These are phyloP conservation scores for Collybiopsis luxurians DNA, from an alignment of 768 basidiomycete genomes.

Conservation along the genomic window DNA sequence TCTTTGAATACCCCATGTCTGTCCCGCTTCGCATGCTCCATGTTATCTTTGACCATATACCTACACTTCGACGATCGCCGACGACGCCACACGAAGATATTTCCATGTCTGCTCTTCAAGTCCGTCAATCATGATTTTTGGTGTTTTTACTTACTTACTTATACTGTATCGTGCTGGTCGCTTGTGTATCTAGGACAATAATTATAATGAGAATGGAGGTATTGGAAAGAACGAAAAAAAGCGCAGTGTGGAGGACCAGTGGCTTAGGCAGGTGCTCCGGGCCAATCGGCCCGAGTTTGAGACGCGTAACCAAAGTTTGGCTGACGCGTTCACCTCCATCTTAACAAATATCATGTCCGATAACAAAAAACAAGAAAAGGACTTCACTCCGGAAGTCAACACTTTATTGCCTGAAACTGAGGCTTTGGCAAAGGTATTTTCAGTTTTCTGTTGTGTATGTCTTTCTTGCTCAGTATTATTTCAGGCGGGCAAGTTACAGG, in stretches of 20 bases:
- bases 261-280: constrained; percentile 43
- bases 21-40: constrained; percentile 42
- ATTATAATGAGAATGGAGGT: not conserved
- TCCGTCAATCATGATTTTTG: constrained; percentile 45
- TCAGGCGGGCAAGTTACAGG: constrained; percentile 79
- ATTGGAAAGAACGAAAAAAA: constrained; percentile 1
- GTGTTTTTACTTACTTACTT: constrained; percentile 30
- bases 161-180: constrained; percentile 22
- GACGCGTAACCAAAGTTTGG: constrained; percentile 54
- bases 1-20: constrained; percentile 48
- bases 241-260: constrained; percentile 4
- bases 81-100: constrained; percentile 25
- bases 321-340: constrained; percentile 28
- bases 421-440: constrained; percentile 65
- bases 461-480: constrained; percentile 13
- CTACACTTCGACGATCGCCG: constrained; percentile 3
- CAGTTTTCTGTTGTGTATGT: not conserved
- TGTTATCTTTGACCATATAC: constrained; percentile 13
- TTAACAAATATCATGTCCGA: constrained; percentile 67
- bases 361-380: constrained; percentile 81
- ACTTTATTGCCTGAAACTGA: constrained; percentile 67
- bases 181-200: not conserved
- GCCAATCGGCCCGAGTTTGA: constrained; percentile 24
- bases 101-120: constrained; percentile 41
- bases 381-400: constrained; percentile 84